Evolutionary conservation across 1,284 basidiomycete species (phyloP), one percentile per base, ranked within the genome.

Genomic region (Papiliotrema fonsecae): DNA sequence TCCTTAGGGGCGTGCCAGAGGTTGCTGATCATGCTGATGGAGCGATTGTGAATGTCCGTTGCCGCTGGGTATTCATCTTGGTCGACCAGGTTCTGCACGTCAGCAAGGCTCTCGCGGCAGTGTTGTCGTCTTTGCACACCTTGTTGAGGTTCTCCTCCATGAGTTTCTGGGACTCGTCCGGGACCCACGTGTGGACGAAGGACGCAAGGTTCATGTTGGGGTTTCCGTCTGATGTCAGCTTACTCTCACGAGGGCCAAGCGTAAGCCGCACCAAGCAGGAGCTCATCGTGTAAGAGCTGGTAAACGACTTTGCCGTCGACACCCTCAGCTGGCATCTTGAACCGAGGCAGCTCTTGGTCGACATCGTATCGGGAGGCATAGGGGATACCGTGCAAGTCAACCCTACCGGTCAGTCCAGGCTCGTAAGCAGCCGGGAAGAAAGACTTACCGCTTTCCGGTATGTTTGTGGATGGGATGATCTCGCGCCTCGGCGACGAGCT

Each of bases 1-100:
- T 79, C 73, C 30, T 82, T 80, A 10, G 87, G 87, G 0, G 88
- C 90, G 65, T 97, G 82, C 93, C 93, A 97, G 42, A 97, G 76
- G 64, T 89, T 82, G n/a, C 90, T 87, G 45, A 97, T 78, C 70
- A 93, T 90, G 16, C 86, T 87, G 61, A 69, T 69, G 76, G 84
- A 90, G 54, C 86, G 82, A n/a, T 83, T 83, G 66, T 90, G 88
- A 44, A 91, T 79, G 27, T 81, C 74, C 69, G 68, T 65, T 0
- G 86, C 87, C 49, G 85, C 82, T 16, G 90, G 90, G 70, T 96
- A 96, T 71, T 94, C 89, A 64, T 94, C 93, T 64, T 85, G 84
- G 69, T 89, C 92, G 44, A 92, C 90, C 45, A 93, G 74, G 69
- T 92, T 93, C 74, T 71, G 51, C 18, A 3, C 19, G 14, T 45